phyloP scores from a whole-genome alignment of 805 yeast genomes.

The Wickerhamomyces kurtzmanii region DNA sequence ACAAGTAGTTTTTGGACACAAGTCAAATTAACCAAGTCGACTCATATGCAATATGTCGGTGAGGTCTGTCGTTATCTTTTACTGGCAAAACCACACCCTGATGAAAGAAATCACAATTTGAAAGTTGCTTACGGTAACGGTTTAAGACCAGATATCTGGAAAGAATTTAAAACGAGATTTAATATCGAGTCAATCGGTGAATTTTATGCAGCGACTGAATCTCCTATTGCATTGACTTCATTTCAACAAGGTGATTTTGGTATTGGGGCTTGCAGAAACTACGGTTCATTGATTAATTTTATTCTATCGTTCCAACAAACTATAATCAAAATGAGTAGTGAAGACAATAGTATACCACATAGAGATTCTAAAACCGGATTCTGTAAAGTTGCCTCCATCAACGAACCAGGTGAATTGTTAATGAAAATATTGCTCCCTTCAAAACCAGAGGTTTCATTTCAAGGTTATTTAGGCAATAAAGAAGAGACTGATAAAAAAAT shows the following conservation, averaged over 20 bases:
- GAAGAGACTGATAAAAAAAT: constrained; percentile 74
- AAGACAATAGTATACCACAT: constrained; percentile 62
- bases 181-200: constrained; percentile 72
- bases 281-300: constrained; percentile 49
- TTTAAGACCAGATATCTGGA: constrained; percentile 82
- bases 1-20: constrained; percentile 87
- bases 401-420: constrained; percentile 82
- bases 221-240: constrained; percentile 81
- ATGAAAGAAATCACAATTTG: constrained; percentile 52
- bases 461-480: constrained; percentile 79
- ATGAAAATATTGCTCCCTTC: constrained; percentile 61
- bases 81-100: constrained; percentile 55
- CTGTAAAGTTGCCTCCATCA: constrained; percentile 39
- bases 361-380: constrained; percentile 60
- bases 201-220: constrained; percentile 89
- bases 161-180: constrained; percentile 66
- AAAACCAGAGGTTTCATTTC: constrained; percentile 68
- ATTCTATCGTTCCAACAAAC: constrained; percentile 44
- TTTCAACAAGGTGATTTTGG: constrained; percentile 73
- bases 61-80: constrained; percentile 85
- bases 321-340: constrained; percentile 69
- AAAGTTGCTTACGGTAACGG: constrained; percentile 86
- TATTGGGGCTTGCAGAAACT: constrained; percentile 80
- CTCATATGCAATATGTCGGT: constrained; percentile 89
- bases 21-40: constrained; percentile 57